Percentiles rank a stretch among this genome's conserved stretches.
phyloP scores from a whole-genome alignment of 306 rosid genomes.

The Rubus idaeus region DNA sequence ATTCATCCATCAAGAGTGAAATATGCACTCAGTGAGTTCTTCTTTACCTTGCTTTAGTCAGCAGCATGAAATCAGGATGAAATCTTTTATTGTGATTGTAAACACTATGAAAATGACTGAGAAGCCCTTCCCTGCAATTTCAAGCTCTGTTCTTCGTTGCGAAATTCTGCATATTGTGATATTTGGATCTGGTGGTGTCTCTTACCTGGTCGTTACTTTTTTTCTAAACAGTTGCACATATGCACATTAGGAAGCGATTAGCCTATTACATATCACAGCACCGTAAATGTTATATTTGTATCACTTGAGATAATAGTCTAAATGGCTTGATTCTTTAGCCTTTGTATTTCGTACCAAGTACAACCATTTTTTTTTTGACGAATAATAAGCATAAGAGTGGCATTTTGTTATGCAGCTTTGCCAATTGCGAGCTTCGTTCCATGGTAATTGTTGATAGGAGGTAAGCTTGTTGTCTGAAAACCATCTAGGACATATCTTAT shows the following conservation, averaged over 20 bases:
- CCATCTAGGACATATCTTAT: not conserved
- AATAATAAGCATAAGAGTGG: conserved; percentile 13
- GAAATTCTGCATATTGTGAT: not conserved
- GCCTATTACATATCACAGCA: not conserved
- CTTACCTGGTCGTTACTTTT: not conserved
- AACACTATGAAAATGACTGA: not conserved
- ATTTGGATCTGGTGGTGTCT: conserved; percentile 1
- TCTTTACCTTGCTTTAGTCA: not conserved
- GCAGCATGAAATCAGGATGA: not conserved
- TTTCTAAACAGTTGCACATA: not conserved
- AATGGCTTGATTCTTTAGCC: not conserved
- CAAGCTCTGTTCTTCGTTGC: not conserved
- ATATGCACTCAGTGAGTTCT: conserved; percentile 65
- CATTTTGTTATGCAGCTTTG: conserved; percentile 57
- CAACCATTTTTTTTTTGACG: not conserved
- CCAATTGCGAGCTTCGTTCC: conserved; percentile 90
- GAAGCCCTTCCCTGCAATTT: not conserved
- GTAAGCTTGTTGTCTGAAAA: conserved; percentile 43
- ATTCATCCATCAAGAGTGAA: conserved; percentile 69
- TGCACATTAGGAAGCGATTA: not conserved
- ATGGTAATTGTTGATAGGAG: conserved; percentile 68
- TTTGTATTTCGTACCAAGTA: not conserved
- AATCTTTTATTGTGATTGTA: not conserved
- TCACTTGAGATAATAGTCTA: not conserved
- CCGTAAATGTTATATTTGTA: not conserved